These are phyloP conservation scores for Calocybe indica DNA, from an alignment of 768 basidiomycete genomes.

Conservation along the genomic window DNA sequence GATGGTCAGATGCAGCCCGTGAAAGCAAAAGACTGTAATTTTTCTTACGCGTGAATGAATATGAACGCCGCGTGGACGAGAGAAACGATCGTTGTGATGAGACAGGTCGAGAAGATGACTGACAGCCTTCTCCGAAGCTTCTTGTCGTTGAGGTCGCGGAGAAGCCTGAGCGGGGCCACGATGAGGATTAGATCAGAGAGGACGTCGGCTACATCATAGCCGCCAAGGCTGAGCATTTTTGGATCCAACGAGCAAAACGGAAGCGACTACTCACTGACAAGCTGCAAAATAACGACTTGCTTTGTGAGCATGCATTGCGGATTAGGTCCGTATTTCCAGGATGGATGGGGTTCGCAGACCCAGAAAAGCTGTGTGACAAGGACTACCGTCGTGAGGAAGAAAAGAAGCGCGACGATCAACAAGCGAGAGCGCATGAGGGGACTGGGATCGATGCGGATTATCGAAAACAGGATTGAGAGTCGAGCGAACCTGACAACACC, in stretches of 20 bases:
- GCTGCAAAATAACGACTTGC: conserved; percentile 46
- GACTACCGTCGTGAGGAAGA: conserved; percentile 23
- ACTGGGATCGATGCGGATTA: conserved; percentile 45
- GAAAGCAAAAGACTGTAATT: no score
- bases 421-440: conserved; percentile 16
- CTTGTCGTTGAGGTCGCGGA: conserved; percentile 33
- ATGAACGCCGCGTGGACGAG: conserved; percentile 42
- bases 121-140: conserved; percentile 34
- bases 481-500: conserved; percentile 32
- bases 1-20: background rate
- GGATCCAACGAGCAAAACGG: background rate
- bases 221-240: background rate
- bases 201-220: conserved; percentile 12
- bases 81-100: conserved; percentile 41
- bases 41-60: conserved; percentile 13
- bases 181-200: conserved; percentile 42
- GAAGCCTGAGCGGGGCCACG: conserved; percentile 36
- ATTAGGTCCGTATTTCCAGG: conserved; percentile 29
- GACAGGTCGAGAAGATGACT: conserved; percentile 49
- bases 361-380: conserved; percentile 39
- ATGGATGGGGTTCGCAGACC: conserved; percentile 31
- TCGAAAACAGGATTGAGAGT: conserved; percentile 47
- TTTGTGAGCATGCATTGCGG: conserved; percentile 38
- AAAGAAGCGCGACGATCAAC: conserved; percentile 22
- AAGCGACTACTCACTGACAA: conserved; percentile 35